Percentiles rank a stretch among this genome's conserved stretches.
Conservation (phyloP, 495 filamentous ascomycete genomes). For the Lindgomyces ingoldianus region DNA sequence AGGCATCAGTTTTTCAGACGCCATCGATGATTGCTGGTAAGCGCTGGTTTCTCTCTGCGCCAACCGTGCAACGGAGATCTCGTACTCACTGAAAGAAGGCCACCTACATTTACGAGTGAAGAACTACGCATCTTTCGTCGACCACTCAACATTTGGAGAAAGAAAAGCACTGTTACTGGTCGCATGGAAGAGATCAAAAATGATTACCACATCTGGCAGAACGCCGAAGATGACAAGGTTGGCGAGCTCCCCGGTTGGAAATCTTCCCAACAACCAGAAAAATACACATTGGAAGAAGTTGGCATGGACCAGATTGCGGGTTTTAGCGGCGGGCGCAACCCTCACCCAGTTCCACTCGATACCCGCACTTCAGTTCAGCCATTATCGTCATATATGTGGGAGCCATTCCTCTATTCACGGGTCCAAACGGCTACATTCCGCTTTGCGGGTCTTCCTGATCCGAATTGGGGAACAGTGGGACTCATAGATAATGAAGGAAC, state of each 20-base stretch:
- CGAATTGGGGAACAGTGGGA: not conserved
- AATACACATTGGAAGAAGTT: not conserved
- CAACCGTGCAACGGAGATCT: not conserved
- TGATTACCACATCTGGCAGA: not conserved
- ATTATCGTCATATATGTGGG: not conserved
- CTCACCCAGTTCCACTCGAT: not conserved
- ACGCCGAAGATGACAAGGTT: not conserved
- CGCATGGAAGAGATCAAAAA: not conserved
- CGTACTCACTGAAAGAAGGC: not conserved
- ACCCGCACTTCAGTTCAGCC: not conserved
- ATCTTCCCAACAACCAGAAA: not conserved
- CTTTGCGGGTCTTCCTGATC: not conserved
- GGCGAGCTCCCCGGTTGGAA: not conserved
- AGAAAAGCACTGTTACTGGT: not conserved
- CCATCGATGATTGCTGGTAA: not conserved
- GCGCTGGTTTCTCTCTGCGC: not conserved
- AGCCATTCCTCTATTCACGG: not conserved
- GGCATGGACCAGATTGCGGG: too few species aligned
- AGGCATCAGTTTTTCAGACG: not conserved
- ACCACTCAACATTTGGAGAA: not conserved
- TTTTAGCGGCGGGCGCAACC: not conserved
- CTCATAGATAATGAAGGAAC: not conserved
- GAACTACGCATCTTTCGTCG: not conserved
- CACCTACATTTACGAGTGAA: not conserved
- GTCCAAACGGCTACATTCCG: not conserved